These are phyloP conservation scores for Eremochloa ophiuroides DNA, from an alignment of 176 grass and related monocot genomes.

Conservation along the genomic window DNA sequence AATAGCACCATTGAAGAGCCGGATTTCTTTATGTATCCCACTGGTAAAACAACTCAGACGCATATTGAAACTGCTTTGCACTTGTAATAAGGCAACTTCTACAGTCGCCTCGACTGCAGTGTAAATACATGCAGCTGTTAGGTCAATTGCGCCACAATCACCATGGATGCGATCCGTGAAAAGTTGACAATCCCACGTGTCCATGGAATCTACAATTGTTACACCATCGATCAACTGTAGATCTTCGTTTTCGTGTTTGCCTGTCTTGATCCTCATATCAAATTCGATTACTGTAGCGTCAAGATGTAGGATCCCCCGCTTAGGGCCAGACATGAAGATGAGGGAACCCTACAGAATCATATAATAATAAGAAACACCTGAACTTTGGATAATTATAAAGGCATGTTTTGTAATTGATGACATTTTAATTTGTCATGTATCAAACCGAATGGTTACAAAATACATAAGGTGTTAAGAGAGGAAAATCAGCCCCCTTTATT, in stretches of 20 bases:
- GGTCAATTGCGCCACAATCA: background rate
- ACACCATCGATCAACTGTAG: constrained; percentile 27
- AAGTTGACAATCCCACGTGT: too few relatives aligned
- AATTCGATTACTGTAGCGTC: background rate
- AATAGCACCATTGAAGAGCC: constrained; percentile 7
- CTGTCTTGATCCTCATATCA: constrained; percentile 20
- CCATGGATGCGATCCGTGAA: background rate
- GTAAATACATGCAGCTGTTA: background rate
- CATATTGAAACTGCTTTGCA: background rate
- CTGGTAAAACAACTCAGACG: background rate
- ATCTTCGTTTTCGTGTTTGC: background rate
- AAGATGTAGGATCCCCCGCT: background rate
- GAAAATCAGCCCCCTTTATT: background rate
- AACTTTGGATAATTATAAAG: background rate
- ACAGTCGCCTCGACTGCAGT: background rate
- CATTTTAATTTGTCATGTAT: background rate
- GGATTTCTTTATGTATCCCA: background rate
- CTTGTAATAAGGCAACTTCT: constrained; percentile 17
- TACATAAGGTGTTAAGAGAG: background rate
- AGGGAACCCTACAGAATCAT: background rate
- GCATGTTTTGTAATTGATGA: background rate
- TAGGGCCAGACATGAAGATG: constrained; percentile 17
- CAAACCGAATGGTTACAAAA: background rate
- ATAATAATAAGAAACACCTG: background rate
- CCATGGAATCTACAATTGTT: background rate